Conservation (phyloP, 179 eudicot genomes). For the Sideroxylon spinosum region DNA sequence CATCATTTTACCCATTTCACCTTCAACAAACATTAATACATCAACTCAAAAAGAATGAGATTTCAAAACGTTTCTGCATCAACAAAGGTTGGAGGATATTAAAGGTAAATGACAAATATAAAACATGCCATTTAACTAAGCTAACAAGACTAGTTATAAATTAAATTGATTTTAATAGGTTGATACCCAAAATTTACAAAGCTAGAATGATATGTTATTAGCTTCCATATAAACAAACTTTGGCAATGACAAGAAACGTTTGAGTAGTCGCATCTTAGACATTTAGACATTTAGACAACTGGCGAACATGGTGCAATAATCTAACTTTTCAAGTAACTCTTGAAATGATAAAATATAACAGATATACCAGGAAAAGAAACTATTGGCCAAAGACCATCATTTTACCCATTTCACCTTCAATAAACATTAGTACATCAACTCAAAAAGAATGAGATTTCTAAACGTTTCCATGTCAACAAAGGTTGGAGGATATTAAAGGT, state of each 20-base stretch:
- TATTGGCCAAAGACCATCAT: too few species aligned
- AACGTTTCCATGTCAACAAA: conserved; percentile 4
- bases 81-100: background rate
- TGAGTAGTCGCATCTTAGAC: conserved; percentile 36
- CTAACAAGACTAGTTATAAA: too few species aligned
- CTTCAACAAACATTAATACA: too few species aligned
- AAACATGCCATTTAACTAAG: too few species aligned
- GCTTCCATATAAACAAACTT: conserved; percentile 65
- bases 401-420: too few species aligned
- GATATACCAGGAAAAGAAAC: background rate
- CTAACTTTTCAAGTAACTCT: conserved; percentile 11
- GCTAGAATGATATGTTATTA: conserved; percentile 14
- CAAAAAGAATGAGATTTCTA: background rate
- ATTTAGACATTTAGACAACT: too few species aligned
- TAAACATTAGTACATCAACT: background rate
- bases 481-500: too few species aligned
- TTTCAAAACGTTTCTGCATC: background rate
- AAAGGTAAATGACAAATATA: too few species aligned
- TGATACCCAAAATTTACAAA: background rate
- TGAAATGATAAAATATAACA: background rate
- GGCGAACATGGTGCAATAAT: too few species aligned
- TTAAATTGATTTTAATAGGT: background rate
- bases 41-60: background rate
- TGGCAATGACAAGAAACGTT: conserved; percentile 59
- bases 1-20: too few species aligned